phyloP scores from a whole-genome alignment of 441 rosid species.

The Populus hybrid region DNA sequence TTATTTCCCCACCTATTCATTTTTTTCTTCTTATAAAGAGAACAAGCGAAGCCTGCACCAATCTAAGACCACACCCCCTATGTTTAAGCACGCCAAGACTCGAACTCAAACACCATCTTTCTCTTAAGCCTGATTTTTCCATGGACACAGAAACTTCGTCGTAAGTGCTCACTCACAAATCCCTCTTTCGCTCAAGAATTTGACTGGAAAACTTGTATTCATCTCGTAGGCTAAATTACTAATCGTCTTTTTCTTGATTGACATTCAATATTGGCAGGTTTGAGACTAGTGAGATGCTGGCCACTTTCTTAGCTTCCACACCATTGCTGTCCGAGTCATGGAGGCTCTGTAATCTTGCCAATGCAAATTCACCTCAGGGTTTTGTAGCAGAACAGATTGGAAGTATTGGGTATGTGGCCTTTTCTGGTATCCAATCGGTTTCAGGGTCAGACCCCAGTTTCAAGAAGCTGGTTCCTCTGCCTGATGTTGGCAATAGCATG shows the following conservation, averaged over 20 bases:
- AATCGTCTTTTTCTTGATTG: neutral
- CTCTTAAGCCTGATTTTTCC: neutral
- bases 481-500: slow-evolving; percentile 8
- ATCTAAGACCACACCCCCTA: neutral
- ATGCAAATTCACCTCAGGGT: slow-evolving; percentile 7
- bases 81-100: neutral
- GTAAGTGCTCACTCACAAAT: neutral
- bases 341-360: slow-evolving; percentile 43
- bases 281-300: slow-evolving; percentile 71
- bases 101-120: neutral
- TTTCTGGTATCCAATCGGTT: slow-evolving; percentile 35
- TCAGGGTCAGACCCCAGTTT: slow-evolving; percentile 13
- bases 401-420: slow-evolving; percentile 42
- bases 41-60: neutral
- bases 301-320: slow-evolving; percentile 52
- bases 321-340: slow-evolving; percentile 50
- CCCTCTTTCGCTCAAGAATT: neutral
- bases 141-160: neutral
- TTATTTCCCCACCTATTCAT: neutral
- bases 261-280: slow-evolving; percentile 24
- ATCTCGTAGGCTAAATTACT: neutral
- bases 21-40: neutral
- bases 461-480: slow-evolving; percentile 26
- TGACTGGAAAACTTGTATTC: neutral
- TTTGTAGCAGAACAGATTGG: slow-evolving; percentile 36